These are phyloP conservation scores for Dipteronia dyeriana DNA, from an alignment of 345 rosid species.

Conservation along the genomic window DNA sequence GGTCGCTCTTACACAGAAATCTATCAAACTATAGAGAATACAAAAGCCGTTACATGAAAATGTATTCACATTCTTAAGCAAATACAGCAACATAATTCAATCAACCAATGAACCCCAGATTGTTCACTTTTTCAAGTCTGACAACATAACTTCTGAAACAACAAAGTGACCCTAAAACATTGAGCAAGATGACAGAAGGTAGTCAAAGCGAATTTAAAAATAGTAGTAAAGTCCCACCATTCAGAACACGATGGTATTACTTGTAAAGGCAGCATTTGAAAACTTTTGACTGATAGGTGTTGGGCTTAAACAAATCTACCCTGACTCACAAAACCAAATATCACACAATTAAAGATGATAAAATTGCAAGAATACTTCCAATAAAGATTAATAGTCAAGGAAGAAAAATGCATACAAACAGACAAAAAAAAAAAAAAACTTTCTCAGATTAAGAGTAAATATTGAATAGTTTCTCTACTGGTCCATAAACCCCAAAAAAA, in stretches of 20 bases:
- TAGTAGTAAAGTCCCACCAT: too few species aligned
- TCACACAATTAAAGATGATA: neutral
- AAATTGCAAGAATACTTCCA: neutral
- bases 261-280: too few species aligned
- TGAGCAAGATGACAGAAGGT: too few species aligned
- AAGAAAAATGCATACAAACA: neutral
- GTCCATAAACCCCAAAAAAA: neutral
- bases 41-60: neutral
- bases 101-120: neutral
- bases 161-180: neutral
- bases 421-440: neutral
- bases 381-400: constrained; percentile 11
- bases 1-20: neutral
- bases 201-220: too few species aligned
- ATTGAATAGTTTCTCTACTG: neutral
- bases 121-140: neutral
- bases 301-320: neutral
- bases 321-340: neutral
- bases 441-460: neutral
- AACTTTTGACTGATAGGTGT: too few species aligned
- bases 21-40: neutral
- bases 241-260: too few species aligned
- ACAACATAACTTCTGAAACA: neutral
- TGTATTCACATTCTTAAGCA: neutral
- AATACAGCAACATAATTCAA: neutral